Conservation (phyloP, 257 asterid genomes). For the Lycium barbarum region DNA sequence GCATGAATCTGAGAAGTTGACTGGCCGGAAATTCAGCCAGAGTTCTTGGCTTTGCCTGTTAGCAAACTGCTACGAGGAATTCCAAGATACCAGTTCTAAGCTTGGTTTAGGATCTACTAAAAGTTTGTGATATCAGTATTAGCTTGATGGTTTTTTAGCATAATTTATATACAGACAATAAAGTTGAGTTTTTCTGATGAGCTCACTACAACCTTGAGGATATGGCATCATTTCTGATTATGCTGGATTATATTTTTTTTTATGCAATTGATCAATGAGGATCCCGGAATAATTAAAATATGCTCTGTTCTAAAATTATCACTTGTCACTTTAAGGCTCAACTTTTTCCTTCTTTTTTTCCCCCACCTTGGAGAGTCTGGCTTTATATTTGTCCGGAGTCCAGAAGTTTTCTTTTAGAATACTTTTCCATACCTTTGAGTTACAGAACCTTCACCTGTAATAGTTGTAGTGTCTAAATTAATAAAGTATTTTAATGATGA, state of each 20-base stretch:
- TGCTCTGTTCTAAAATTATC: too few species aligned
- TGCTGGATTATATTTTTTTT: neutral
- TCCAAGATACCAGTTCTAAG: neutral
- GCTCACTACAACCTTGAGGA: neutral
- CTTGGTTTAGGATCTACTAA: neutral
- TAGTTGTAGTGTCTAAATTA: neutral
- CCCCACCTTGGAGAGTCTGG: neutral
- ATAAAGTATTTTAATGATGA: neutral
- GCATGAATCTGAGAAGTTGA: constrained; percentile 70
- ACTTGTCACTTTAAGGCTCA: neutral
- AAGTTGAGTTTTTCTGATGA: neutral
- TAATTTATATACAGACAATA: neutral
- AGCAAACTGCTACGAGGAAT: neutral
- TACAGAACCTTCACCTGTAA: neutral
- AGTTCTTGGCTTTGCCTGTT: constrained; percentile 35
- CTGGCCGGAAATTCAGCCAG: constrained; percentile 75
- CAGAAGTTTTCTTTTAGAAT: neutral
- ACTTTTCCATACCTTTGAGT: neutral
- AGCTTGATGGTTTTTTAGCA: neutral
- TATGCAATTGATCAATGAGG: neutral
- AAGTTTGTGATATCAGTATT: neutral
- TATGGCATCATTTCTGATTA: neutral
- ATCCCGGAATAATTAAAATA: neutral
- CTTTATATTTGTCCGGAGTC: neutral
- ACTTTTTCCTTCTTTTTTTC: too few species aligned